Evolutionary conservation across 768 basidiomycete species (phyloP).

Genomic region (Thelephora ganbajun): DNA sequence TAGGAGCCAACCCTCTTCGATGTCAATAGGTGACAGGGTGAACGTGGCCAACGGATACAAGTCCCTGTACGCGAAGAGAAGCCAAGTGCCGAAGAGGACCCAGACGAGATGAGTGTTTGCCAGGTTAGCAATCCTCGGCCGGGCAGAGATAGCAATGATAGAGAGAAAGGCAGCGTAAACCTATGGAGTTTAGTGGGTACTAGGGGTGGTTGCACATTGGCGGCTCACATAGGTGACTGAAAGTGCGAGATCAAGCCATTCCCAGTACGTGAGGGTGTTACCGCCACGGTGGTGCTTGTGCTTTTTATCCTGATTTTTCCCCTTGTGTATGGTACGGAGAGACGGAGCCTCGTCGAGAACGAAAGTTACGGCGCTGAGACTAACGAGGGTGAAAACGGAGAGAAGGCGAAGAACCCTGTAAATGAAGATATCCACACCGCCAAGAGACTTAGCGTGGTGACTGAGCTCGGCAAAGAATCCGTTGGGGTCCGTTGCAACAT

Average conservation of each 20-base stretch:
- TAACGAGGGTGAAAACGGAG: constrained; percentile 32
- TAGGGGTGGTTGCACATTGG: background rate
- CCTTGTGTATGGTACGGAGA: background rate
- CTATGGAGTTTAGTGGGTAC: constrained; percentile 2
- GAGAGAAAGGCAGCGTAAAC: constrained; percentile 11
- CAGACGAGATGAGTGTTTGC: constrained; percentile 31
- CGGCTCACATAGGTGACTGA: constrained; percentile 20
- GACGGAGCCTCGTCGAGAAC: constrained; percentile 17
- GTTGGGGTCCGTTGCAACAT: background rate
- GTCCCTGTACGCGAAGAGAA: constrained; percentile 42
- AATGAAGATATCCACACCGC: constrained; percentile 32
- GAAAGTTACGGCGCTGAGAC: constrained; percentile 31
- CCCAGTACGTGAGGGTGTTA: constrained; percentile 13
- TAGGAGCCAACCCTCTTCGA: constrained; percentile 29
- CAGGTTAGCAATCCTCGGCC: background rate
- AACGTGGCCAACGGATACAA: constrained; percentile 47
- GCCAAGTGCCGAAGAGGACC: constrained; percentile 32
- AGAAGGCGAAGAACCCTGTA: constrained; percentile 33
- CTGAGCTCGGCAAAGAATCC: constrained; percentile 1
- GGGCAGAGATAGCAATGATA: constrained; percentile 7
- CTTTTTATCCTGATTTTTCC: constrained; percentile 17
- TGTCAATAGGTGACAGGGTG: constrained; percentile 34
- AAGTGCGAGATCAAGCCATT: constrained; percentile 9
- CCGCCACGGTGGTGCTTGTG: constrained; percentile 9
- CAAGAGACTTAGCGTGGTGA: constrained; percentile 26